Evolutionary conservation across 208 protist species (phyloP).

Genomic region (Trypanosoma avium): DNA sequence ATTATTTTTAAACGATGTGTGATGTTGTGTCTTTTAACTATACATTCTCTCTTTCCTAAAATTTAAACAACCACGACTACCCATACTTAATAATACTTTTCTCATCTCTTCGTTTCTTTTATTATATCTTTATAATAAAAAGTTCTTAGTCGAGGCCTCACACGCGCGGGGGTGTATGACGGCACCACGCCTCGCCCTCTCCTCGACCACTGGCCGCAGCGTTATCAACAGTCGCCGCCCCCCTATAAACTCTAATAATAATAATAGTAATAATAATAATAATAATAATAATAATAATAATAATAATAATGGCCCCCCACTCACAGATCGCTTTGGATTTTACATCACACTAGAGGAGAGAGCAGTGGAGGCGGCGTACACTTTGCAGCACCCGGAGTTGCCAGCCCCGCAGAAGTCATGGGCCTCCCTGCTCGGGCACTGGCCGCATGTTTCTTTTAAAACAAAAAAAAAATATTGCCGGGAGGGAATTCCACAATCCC

Average conservation of each 20-base stretch:
- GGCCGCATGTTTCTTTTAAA: conserved; percentile 23
- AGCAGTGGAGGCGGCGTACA: conserved; percentile 47
- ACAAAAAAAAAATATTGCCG: conserved; percentile 67
- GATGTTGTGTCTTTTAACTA: no score
- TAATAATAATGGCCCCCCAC: no score
- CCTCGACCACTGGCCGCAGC: not conserved
- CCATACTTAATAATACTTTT: no score
- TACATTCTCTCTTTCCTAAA: no score
- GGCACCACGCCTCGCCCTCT: not conserved
- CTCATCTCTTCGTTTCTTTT: no score
- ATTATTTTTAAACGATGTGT: no score
- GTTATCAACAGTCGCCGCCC: not conserved
- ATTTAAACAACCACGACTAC: no score
- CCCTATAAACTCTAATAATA: no score
- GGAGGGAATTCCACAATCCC: conserved; percentile 64
- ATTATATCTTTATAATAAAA: no score
- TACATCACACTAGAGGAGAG: conserved; percentile 65
- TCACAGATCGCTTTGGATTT: conserved; percentile 76
- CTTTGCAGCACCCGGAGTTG: conserved; percentile 20
- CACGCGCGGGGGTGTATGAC: not conserved
- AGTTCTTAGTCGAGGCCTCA: no score
- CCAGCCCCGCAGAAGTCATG: conserved; percentile 17
- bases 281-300: no score
- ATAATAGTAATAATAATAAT: no score
- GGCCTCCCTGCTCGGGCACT: conserved; percentile 33